Base-by-base conservation (phyloP, 805 yeast species). In the Candida pseudoglaebosa region DNA sequence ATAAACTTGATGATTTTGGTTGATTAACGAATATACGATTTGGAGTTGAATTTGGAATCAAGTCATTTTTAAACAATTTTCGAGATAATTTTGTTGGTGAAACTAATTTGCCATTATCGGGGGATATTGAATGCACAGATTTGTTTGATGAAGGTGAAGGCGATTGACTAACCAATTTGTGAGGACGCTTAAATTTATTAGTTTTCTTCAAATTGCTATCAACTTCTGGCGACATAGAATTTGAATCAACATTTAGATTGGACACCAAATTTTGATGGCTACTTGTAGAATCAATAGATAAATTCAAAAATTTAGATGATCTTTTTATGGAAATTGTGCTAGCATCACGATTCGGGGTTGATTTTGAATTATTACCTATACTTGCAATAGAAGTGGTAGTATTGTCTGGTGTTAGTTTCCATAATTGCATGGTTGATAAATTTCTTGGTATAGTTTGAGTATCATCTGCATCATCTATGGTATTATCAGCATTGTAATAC, bases 121-220 rank as follows among this genome's bases (percentile, higher is more conserved):
- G 31, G 16, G 47, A 13, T 29, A 39, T 33, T 22, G 26, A 22
- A 12, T 22, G 26, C 10, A 22, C 12, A 14, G 36, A n/a, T 35
- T 45, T 44, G 33, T 40, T 47, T 18, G 57, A 46, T 18, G 61
- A 52, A 4, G 71, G 72, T 10, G 71, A 65, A 4, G 74, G 74
- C 13, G 67, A 58, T 44, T 68, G 71, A 42, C 71, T 65, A 16
- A 68, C 64, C 36, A 68, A 52, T 39, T 62, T 59, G 46, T 67
- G 73, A 1, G 74, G 74, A 24, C 74, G 52, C 42, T 68, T 68
- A 50, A 65, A 68, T 43, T 65, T 67, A 42, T 62, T 63, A 24
- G 38, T 36, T 19, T 50, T 14, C 10, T 17, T 18, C 15, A 32
- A 20, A 32, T 32, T 32, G n/a, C 16, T 16, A 22, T 12, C 28